These are phyloP conservation scores for Lasiodiplodia hormozganensis DNA, from an alignment of 2,329 filamentous ascomycete genomes.

Conservation along the genomic window DNA sequence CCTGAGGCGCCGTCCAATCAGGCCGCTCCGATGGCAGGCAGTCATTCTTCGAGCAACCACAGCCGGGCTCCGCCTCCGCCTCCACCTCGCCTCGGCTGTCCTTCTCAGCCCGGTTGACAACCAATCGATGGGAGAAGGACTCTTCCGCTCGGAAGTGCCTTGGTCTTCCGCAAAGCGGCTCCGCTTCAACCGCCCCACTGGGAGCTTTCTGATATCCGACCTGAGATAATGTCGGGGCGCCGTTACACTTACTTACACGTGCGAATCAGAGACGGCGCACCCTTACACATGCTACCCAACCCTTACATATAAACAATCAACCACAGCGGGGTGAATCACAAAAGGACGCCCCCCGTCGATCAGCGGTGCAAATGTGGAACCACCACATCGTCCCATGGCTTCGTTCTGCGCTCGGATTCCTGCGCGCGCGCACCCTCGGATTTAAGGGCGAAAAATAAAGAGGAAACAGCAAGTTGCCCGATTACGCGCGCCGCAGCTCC, in stretches of 20 bases:
- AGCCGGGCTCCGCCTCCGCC: constrained; percentile 23
- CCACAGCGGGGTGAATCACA: neutral
- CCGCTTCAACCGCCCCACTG: no score
- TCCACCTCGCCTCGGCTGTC: constrained; percentile 16
- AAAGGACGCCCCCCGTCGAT: neutral
- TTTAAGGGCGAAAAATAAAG: neutral
- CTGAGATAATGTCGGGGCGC: neutral
- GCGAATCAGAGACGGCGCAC: neutral
- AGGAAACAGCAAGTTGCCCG: neutral
- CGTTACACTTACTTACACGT: neutral
- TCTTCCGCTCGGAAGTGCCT: neutral
- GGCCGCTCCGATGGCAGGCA: neutral
- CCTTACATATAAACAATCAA: neutral
- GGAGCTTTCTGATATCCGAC: neutral
- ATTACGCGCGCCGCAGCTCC: neutral
- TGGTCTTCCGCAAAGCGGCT: neutral
- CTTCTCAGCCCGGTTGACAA: neutral
- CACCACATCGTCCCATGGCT: neutral
- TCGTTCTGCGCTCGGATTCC: neutral
- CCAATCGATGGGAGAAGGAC: neutral
- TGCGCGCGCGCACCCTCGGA: no score
- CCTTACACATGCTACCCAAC: neutral
- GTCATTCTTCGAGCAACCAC: neutral
- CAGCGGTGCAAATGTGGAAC: neutral
- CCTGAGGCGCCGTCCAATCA: neutral